Evolutionary conservation across 257 asterid species (phyloP), one percentile per base, ranked within the genome.

Genomic region (Gentiana macrophylla): DNA sequence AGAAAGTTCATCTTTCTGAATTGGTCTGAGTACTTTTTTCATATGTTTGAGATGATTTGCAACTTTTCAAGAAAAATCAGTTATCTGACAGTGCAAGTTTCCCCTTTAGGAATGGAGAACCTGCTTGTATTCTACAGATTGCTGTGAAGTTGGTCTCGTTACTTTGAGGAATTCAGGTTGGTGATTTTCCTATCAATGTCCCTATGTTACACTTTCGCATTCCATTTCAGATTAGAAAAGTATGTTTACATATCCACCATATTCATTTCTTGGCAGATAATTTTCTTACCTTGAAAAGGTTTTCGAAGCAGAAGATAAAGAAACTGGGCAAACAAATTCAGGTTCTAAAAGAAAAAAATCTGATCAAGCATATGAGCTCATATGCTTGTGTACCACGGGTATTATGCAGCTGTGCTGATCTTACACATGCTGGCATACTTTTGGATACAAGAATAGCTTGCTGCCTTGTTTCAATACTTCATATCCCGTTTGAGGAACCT

Each of bases 141-240:
- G 88, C 81, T 74, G 94, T 50, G 97, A 90, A 81, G 76, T 86
- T 74, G 94, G 91, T 71, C 86, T 86, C 37, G 96, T 90, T 54
- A 61, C 70, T 33, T 54, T 80, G 60, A 69, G 66, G 62, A 80
- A 76, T 61, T 68, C 94, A 67, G 97, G 97, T 86, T 75, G 54
- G 79, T 73, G 57, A 64, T 67, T n/a, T 43, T 56, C 38, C n/a
- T 32, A 13, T 12, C 44, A 38, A 38, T 38, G 8, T 38, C 44
- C 44, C 44, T 38, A 38, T 38, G 6, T 7, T 24, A 24, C 4
- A 38, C 44, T 38, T 38, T 38, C 8, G 44, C 8, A 38, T 4
- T 38, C 6, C 44, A 38, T 4, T 38, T 38, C 44, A 38, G 44
- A 38, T 38, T 3, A 38, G 44, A 7, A 38, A 7, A 38, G 44